Evolutionary conservation across 495 filamentous ascomycete species (phyloP).

Genomic region (Aspergillus sclerotioniger): DNA sequence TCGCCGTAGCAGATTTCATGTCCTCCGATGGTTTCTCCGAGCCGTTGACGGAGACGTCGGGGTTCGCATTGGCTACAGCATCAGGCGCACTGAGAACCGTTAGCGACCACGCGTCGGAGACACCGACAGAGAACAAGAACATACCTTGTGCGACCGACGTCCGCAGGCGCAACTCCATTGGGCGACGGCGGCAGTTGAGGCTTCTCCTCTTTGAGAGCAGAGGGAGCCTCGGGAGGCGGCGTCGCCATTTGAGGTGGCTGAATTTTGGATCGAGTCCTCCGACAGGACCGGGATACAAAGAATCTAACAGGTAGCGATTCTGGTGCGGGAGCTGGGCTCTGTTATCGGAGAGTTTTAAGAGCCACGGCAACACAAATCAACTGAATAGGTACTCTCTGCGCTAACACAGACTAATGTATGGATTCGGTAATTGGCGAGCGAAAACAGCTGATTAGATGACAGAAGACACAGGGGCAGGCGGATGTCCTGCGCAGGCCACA

Average conservation of each 20-base stretch:
- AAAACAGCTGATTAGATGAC: constrained; percentile 28
- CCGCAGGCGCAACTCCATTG: constrained; percentile 35
- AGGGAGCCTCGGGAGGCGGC: constrained; percentile 46
- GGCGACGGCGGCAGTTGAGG: constrained; percentile 45
- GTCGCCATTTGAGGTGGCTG: constrained; percentile 43
- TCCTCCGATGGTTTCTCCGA: constrained; percentile 13
- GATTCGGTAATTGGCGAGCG: constrained; percentile 25
- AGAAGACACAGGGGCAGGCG: constrained; percentile 21
- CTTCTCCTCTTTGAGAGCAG: constrained; percentile 45
- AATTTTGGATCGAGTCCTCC: constrained; percentile 13
- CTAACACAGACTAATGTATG: constrained; percentile 36
- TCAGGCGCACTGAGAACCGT: constrained; percentile 20
- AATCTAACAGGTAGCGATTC: constrained; percentile 22
- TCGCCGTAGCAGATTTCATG: constrained; percentile 23
- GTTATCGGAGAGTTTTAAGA: constrained; percentile 24
- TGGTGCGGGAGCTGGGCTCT: constrained; percentile 18
- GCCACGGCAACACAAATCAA: constrained; percentile 26
- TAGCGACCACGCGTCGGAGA: constrained; percentile 12
- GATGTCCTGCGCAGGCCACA: constrained; percentile 16
- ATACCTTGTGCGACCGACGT: constrained; percentile 32
- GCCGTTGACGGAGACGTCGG: constrained; percentile 16
- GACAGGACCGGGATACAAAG: constrained; percentile 27
- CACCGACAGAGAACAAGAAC: constrained; percentile 12
- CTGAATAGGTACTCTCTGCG: constrained; percentile 32
- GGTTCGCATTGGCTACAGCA: constrained; percentile 23